Conservation (phyloP, 2,329 filamentous ascomycete species). For the Pseudogymnoascus verrucosus region DNA sequence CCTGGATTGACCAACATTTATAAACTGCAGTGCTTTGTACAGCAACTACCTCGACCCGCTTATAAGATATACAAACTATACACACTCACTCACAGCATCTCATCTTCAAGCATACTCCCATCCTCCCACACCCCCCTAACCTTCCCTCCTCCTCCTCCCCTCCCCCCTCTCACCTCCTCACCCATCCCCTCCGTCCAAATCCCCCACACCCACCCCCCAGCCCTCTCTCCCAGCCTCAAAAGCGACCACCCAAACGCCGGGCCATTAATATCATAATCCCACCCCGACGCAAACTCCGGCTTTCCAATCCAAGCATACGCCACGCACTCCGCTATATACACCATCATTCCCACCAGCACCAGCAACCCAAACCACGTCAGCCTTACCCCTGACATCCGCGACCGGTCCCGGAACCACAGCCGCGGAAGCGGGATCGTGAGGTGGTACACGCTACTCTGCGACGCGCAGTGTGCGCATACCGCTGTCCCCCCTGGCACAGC, state of each 20-base stretch:
- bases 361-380: slow-evolving; percentile 24
- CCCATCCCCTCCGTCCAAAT: neutral
- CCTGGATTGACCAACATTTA: slow-evolving; percentile 41
- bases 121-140: slow-evolving; percentile 1
- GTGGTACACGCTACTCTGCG: slow-evolving; percentile 12
- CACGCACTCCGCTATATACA: neutral
- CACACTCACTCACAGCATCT: neutral
- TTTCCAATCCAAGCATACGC: neutral
- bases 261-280: neutral
- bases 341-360: neutral
- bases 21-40: slow-evolving; percentile 37
- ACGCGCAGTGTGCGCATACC: slow-evolving; percentile 7
- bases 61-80: neutral
- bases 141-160: neutral
- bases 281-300: neutral
- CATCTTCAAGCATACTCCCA: slow-evolving; percentile 6
- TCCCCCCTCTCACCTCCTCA: neutral
- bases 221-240: neutral
- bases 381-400: slow-evolving; percentile 14
- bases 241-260: neutral
- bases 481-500: slow-evolving; percentile 11
- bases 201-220: too few species aligned
- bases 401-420: slow-evolving; percentile 11
- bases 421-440: slow-evolving; percentile 20
- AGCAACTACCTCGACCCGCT: slow-evolving; percentile 32